phyloP scores from a whole-genome alignment of 495 filamentous ascomycete genomes.

The Lentithecium fluviatile region DNA sequence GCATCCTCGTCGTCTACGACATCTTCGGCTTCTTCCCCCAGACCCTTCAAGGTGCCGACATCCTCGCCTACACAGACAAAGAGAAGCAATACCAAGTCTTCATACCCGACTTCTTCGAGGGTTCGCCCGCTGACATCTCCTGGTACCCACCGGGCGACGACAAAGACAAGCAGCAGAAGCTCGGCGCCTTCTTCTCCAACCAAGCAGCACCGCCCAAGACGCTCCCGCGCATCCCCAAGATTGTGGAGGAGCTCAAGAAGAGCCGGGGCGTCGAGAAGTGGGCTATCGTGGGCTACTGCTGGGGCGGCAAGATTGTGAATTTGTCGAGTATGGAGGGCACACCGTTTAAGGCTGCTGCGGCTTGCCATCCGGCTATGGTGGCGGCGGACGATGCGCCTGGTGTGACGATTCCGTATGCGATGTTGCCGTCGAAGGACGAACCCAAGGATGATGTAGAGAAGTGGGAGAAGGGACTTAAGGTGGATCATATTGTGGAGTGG shows the following conservation, averaged over 20 bases:
- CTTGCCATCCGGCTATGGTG: slow-evolving; percentile 85
- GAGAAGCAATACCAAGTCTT: slow-evolving; percentile 35
- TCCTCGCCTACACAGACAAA: slow-evolving; percentile 44
- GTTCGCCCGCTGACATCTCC: slow-evolving; percentile 33
- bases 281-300: slow-evolving; percentile 92
- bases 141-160: slow-evolving; percentile 37
- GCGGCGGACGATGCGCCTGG: slow-evolving; percentile 49
- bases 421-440: slow-evolving; percentile 48
- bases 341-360: slow-evolving; percentile 66
- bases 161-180: slow-evolving; percentile 71
- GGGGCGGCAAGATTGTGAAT: slow-evolving; percentile 67
- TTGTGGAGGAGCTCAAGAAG: slow-evolving; percentile 57
- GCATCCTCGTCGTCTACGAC: slow-evolving; percentile 55
- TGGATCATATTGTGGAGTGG: slow-evolving; percentile 73
- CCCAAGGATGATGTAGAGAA: slow-evolving; percentile 67
- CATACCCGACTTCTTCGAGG: slow-evolving; percentile 41
- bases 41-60: slow-evolving; percentile 57
- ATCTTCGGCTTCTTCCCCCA: slow-evolving; percentile 55
- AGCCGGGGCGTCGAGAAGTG: slow-evolving; percentile 67
- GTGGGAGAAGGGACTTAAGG: slow-evolving; percentile 66
- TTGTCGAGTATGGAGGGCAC: slow-evolving; percentile 59
- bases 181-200: slow-evolving; percentile 75
- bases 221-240: slow-evolving; percentile 60
- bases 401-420: slow-evolving; percentile 40
- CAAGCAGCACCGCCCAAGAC: slow-evolving; percentile 63